A percentile compares a stretch with the other conserved stretches of the same genome.
Evolutionary conservation across 2,329 filamentous ascomycete species (phyloP).

Genomic region (Dactylonectria macrodidyma): DNA sequence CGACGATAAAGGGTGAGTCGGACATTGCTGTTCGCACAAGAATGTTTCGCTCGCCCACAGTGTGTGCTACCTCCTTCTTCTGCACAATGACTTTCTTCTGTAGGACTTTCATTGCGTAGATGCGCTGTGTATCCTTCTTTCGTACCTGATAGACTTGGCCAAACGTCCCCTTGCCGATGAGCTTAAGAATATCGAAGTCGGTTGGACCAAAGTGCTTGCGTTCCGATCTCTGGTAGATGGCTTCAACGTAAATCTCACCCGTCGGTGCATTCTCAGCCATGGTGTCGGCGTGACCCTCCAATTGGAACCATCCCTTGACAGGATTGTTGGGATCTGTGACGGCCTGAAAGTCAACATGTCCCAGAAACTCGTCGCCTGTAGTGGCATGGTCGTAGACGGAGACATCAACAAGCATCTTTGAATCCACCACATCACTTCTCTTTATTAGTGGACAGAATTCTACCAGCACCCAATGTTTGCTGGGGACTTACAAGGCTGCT

Average conservation of each 20-base stretch:
- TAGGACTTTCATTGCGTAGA: slow-evolving; percentile 99
- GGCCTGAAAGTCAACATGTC: slow-evolving; percentile 86
- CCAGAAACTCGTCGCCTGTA: slow-evolving; percentile 90
- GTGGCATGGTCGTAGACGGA: slow-evolving; percentile 90
- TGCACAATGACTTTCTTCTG: slow-evolving; percentile 99
- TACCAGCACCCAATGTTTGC: not conserved
- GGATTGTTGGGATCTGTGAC: slow-evolving; percentile 77
- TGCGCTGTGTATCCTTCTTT: slow-evolving; percentile 95
- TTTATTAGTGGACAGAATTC: slow-evolving; percentile 30
- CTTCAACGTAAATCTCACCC: slow-evolving; percentile 90
- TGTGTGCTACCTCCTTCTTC: slow-evolving; percentile 99
- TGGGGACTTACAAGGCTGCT: slow-evolving; percentile 84
- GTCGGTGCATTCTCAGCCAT: slow-evolving; percentile 80
- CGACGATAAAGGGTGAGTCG: slow-evolving; percentile 97
- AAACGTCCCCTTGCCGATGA: slow-evolving; percentile 98
- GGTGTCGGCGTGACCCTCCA: slow-evolving; percentile 83
- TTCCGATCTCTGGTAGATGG: slow-evolving; percentile 87
- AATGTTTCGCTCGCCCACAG: slow-evolving; percentile 96
- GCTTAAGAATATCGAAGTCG: slow-evolving; percentile 95
- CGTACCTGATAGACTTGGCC: slow-evolving; percentile 98
- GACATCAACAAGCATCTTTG: slow-evolving; percentile 90
- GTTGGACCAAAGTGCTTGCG: slow-evolving; percentile 94
- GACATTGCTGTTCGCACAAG: slow-evolving; percentile 95
- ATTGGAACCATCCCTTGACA: slow-evolving; percentile 87
- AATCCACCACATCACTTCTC: slow-evolving; percentile 90